Percentiles rank a stretch among this genome's conserved stretches.
Conservation (phyloP, 2,329 filamentous ascomycete species). For the Fusarium denticulatum region DNA sequence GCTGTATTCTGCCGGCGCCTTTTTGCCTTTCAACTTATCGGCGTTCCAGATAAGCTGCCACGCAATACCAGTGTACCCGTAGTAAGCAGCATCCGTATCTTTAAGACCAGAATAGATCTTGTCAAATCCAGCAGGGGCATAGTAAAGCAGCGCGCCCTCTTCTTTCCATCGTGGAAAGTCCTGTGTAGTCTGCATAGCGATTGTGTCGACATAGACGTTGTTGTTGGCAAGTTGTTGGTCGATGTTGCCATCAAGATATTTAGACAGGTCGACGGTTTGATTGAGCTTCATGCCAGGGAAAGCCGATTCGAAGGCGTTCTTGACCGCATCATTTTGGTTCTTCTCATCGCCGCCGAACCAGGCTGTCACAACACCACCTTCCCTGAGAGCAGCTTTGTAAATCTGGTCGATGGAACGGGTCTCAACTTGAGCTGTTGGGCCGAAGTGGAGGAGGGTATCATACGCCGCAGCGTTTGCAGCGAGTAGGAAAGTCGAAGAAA, state of each 20-base stretch:
- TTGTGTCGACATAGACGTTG: neutral
- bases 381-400: neutral
- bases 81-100: neutral
- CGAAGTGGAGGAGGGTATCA: neutral
- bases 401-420: neutral
- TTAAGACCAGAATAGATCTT: neutral
- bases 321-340: neutral
- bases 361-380: neutral
- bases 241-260: neutral
- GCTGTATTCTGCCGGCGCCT: neutral
- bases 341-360: neutral
- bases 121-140: neutral
- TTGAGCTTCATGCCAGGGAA: neutral
- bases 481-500: accelerated
- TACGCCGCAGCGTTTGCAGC: neutral
- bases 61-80: neutral
- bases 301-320: neutral
- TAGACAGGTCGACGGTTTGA: neutral
- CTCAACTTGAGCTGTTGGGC: neutral
- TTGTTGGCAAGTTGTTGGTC: neutral
- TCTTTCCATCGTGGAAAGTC: neutral
- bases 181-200: neutral
- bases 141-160: neutral
- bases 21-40: neutral
- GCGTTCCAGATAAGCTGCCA: neutral